These are phyloP conservation scores for Porphyrellus cyaneotinctus DNA, from an alignment of 768 basidiomycete genomes.

Conservation along the genomic window DNA sequence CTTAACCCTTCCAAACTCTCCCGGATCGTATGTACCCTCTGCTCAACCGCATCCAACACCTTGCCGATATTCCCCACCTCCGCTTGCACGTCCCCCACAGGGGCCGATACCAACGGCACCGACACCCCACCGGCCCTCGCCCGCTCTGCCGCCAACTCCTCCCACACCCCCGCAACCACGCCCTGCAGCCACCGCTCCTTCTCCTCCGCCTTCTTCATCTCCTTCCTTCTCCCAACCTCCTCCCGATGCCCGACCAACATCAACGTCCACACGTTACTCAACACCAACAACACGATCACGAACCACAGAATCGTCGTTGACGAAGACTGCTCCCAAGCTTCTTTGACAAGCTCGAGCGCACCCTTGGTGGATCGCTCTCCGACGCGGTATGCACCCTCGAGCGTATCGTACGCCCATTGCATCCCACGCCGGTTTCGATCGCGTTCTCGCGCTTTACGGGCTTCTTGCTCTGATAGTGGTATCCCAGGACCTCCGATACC, in stretches of 20 bases:
- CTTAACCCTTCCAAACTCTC: constrained; percentile 37
- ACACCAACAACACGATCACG: constrained; percentile 65
- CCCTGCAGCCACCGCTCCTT: constrained; percentile 73
- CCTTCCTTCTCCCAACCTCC: constrained; percentile 43
- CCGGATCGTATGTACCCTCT: constrained; percentile 47
- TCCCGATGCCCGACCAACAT: constrained; percentile 45
- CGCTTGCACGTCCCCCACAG: constrained; percentile 36
- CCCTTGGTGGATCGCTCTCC: constrained; percentile 65
- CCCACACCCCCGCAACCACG: constrained; percentile 68
- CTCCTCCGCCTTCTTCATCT: constrained; percentile 55
- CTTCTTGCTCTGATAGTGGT: constrained; percentile 10
- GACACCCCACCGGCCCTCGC: constrained; percentile 14
- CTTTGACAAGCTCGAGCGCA: constrained; percentile 71
- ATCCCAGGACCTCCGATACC: constrained; percentile 5
- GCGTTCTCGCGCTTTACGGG: constrained; percentile 53
- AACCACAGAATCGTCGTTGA: constrained; percentile 69
- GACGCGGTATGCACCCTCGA: constrained; percentile 71
- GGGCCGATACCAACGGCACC: constrained; percentile 17
- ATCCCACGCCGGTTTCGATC: constrained; percentile 68
- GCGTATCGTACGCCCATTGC: constrained; percentile 88
- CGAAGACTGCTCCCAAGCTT: constrained; percentile 76
- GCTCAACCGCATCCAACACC: constrained; percentile 56
- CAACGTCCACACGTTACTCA: constrained; percentile 76
- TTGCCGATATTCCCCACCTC: constrained; percentile 47
- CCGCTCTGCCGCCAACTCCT: constrained; percentile 56